These are phyloP conservation scores for Carex littledalei DNA, from an alignment of 176 grass and related monocot species.

Conservation along the genomic window DNA sequence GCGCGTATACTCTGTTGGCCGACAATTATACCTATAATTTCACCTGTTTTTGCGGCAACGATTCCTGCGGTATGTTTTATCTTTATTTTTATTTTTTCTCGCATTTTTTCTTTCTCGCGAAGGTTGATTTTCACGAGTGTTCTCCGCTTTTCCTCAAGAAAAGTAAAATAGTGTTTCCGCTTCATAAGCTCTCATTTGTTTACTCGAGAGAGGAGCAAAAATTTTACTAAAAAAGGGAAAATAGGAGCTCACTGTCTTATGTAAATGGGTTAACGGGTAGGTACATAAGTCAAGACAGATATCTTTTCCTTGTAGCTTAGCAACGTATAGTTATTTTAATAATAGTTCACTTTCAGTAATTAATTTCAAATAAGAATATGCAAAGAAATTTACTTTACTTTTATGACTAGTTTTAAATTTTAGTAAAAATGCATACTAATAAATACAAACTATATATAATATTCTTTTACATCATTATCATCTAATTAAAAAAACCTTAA, in stretches of 20 bases:
- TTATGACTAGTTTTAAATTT: too few relatives aligned
- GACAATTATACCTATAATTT: background rate
- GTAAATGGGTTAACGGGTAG: background rate
- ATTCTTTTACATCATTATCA: too few relatives aligned
- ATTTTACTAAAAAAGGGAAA: background rate
- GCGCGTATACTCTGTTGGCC: conserved; percentile 5
- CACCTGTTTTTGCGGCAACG: conserved; percentile 50
- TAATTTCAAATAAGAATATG: too few relatives aligned
- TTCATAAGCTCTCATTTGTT: background rate
- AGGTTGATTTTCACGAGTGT: background rate
- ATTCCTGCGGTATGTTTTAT: conserved; percentile 9
- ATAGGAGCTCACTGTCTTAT: background rate
- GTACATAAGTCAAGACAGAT: background rate
- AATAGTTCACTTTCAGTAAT: background rate
- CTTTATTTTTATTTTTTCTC: background rate
- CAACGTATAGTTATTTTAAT: background rate
- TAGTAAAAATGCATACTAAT: too few relatives aligned
- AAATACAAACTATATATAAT: too few relatives aligned
- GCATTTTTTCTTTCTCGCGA: background rate
- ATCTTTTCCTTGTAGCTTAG: background rate
- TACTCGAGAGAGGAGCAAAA: background rate
- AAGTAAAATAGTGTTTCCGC: too few relatives aligned
- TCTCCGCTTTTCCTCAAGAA: background rate
- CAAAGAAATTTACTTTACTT: too few relatives aligned
- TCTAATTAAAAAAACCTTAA: too few relatives aligned